Evolutionary conservation across 2,329 filamentous ascomycete species (phyloP).

Genomic region (Rhinocladiella mackenziei): DNA sequence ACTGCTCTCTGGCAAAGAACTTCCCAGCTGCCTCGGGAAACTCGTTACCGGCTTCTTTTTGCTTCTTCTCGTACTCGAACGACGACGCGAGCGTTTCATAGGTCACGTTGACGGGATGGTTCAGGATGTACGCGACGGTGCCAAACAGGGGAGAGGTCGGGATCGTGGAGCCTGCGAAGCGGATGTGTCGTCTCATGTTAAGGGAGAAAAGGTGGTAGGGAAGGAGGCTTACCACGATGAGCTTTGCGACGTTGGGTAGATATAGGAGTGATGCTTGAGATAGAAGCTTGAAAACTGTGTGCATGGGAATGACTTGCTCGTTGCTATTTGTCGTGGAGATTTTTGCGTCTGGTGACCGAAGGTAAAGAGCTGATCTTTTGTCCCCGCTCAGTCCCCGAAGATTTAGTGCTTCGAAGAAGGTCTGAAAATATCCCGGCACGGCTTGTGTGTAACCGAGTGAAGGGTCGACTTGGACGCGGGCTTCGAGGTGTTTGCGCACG

Average conservation of each 20-base stretch:
- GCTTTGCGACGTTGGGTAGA: constrained; percentile 2
- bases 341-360: constrained; percentile 4
- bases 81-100: background rate
- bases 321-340: constrained; percentile 4
- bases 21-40: too few species aligned
- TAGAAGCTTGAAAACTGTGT: too few species aligned
- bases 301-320: constrained; percentile 11
- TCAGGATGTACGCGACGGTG: constrained; percentile 8
- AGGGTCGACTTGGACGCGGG: background rate
- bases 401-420: constrained; percentile 2
- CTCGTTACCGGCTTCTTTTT: too few species aligned
- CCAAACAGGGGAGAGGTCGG: constrained; percentile 4
- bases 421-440: constrained; percentile 1
- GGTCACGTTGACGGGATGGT: constrained; percentile 2
- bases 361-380: background rate
- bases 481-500: constrained; percentile 6
- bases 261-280: background rate
- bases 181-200: constrained; percentile 1
- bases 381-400: constrained; percentile 3
- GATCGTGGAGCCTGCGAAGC: constrained; percentile 6
- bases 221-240: constrained; percentile 6
- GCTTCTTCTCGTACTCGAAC: too few species aligned
- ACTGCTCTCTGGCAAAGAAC: too few species aligned
- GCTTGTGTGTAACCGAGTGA: constrained; percentile 9
- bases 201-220: background rate